Conservation (phyloP, 2,329 filamentous ascomycete species). For the Laburnicola sp. region DNA sequence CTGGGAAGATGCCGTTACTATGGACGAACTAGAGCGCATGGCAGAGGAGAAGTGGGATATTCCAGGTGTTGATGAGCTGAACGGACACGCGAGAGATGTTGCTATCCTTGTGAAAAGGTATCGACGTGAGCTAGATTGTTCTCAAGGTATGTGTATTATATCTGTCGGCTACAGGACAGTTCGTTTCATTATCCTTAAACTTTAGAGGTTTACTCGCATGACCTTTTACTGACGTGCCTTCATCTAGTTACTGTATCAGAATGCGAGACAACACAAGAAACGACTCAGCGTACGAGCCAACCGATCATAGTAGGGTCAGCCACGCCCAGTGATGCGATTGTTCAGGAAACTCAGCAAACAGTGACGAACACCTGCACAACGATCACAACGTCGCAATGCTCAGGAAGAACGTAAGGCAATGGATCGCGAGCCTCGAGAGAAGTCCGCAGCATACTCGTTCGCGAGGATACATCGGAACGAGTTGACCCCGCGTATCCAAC, state of each 20-base stretch:
- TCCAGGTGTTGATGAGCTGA: constrained; percentile 28
- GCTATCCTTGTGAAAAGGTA: constrained; percentile 31
- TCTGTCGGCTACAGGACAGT: too few relatives aligned
- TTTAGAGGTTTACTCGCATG: too few relatives aligned
- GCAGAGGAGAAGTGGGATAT: constrained; percentile 58
- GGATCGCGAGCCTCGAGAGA: constrained; percentile 24
- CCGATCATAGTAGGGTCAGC: constrained; percentile 12
- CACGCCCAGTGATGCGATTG: constrained; percentile 13
- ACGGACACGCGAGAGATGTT: constrained; percentile 38
- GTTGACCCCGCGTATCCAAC: background rate
- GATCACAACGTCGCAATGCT: constrained; percentile 17
- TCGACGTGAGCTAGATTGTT: constrained; percentile 14
- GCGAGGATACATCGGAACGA: constrained; percentile 24
- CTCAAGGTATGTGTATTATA: constrained; percentile 14
- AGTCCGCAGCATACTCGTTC: constrained; percentile 21
- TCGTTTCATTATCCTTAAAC: too few relatives aligned
- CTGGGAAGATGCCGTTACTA: constrained; percentile 68
- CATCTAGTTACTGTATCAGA: constrained; percentile 7
- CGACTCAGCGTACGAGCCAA: constrained; percentile 22
- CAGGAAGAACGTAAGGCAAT: constrained; percentile 28
- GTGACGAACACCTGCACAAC: constrained; percentile 10
- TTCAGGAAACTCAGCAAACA: constrained; percentile 25
- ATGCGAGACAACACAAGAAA: constrained; percentile 29
- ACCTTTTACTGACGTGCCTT: too few relatives aligned
- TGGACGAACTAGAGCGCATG: constrained; percentile 69